Evolutionary conservation across 2,329 filamentous ascomycete genomes (phyloP).

Genomic region (Colletotrichum sidae): DNA sequence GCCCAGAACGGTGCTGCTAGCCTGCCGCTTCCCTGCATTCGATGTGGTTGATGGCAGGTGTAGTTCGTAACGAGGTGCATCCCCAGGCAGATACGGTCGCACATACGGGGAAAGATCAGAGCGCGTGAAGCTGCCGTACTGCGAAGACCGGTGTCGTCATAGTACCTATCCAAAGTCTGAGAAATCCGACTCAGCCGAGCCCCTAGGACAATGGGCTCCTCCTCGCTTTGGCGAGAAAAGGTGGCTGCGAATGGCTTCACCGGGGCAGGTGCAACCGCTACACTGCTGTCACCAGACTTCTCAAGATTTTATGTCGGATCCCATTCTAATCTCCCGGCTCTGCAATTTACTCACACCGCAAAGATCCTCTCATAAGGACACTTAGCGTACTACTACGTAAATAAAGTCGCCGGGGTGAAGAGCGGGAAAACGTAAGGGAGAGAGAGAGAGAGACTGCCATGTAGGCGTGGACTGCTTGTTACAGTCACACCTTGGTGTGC

Average conservation of each 20-base stretch:
- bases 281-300: background rate
- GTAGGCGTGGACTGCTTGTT: constrained; percentile 21
- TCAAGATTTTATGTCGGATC: background rate
- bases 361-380: constrained; percentile 4
- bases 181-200: background rate
- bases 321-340: constrained; percentile 9
- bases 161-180: no score
- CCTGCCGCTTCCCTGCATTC: constrained; percentile 26
- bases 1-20: constrained; percentile 9
- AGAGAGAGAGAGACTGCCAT: constrained; percentile 12
- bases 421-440: background rate
- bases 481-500: constrained; percentile 15
- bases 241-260: background rate
- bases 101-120: no score
- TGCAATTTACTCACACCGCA: background rate
- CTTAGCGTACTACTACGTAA: background rate
- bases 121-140: no score
- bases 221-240: constrained; percentile 7
- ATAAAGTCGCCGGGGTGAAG: no score
- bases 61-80: constrained; percentile 17
- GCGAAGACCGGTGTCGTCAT: no score
- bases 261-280: constrained; percentile 8
- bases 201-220: background rate
- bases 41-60: background rate
- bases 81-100: background rate